Evolutionary conservation across 169 alveolate species (phyloP), one percentile per base, ranked within the genome.

Genomic region (Plasmodium cynomolgi): DNA sequence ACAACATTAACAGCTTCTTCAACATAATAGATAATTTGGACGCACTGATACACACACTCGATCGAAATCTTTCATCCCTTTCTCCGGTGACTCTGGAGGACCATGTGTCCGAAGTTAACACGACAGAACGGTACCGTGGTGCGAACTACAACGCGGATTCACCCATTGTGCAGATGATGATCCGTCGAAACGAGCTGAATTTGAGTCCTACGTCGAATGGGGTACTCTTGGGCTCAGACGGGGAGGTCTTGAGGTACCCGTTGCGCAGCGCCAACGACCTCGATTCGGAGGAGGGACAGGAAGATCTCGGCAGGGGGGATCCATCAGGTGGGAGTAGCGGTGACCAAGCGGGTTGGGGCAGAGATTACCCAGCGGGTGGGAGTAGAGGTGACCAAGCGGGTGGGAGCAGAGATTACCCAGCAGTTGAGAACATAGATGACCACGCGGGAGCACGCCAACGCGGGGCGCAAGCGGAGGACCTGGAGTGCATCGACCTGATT

Each of bases 401-500:
- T 11, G 17, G 0, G 11, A 0, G 56, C 1, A 44, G 0, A 11
- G 50, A 41, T 1, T 0, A 41, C 50, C 50, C 11, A 8, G 3
- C 50, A 13, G 26, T 37, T 2, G 62, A 15, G 11, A 23, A 72
- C 15, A 29, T 2, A 29, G 37, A 0, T 15, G n/a, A 20, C n/a
- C n/a, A n/a, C n/a, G n/a, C n/a, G n/a, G n/a, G n/a, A n/a, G n/a
- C n/a, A n/a, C n/a, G n/a, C n/a, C n/a, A n/a, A n/a, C n/a, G 17
- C 23, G 9, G 13, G 1, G 8, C 37, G 20, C 5, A 7, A 62
- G 7, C 58, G 11, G 81, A 85, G 3, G 71, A 75, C 13, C 29
- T 62, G 20, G 82, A 84, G 33, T 74, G 93, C 31, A 84, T 92
- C 13, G 98, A 97, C 75, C 86, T 97, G 11, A 94, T 96, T 13